Evolutionary conservation across 345 rosid genomes (phyloP).

Genomic region (Reutealis trisperma): DNA sequence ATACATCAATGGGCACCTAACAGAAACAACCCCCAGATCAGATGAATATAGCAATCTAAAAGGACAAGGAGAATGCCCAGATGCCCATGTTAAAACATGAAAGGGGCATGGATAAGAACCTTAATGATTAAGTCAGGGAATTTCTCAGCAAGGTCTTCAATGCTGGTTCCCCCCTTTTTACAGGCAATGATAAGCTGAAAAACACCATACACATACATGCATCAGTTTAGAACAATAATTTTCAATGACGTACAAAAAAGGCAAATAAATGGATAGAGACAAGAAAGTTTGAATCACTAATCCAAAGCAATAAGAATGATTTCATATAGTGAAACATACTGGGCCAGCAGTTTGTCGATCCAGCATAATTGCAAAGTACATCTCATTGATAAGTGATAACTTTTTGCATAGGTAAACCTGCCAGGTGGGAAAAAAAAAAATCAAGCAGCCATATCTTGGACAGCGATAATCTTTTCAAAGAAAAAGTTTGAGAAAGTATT

Average conservation of each 20-base stretch:
- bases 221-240: constrained; percentile 4
- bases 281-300: constrained; percentile 8
- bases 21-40: constrained; percentile 22
- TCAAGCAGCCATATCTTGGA: constrained; percentile 7
- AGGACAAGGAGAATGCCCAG: constrained; percentile 11
- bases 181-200: constrained; percentile 92
- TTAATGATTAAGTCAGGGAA: constrained; percentile 94
- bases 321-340: constrained; percentile 46
- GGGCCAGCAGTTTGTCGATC: constrained; percentile 98
- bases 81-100: constrained; percentile 16
- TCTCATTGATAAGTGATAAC: constrained; percentile 91
- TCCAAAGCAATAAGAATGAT: not conserved
- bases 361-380: constrained; percentile 96
- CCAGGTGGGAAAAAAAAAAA: constrained; percentile 17
- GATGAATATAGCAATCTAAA: constrained; percentile 7
- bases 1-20: constrained; percentile 94
- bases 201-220: constrained; percentile 10
- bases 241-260: not conserved
- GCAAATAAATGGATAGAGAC: not conserved
- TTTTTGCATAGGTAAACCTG: constrained; percentile 98
- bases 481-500: not conserved
- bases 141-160: constrained; percentile 99
- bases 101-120: constrained; percentile 41
- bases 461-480: not conserved
- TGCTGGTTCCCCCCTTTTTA: constrained; percentile 97